phyloP scores from a whole-genome alignment of 306 rosid species.

The Lablab purpureus region DNA sequence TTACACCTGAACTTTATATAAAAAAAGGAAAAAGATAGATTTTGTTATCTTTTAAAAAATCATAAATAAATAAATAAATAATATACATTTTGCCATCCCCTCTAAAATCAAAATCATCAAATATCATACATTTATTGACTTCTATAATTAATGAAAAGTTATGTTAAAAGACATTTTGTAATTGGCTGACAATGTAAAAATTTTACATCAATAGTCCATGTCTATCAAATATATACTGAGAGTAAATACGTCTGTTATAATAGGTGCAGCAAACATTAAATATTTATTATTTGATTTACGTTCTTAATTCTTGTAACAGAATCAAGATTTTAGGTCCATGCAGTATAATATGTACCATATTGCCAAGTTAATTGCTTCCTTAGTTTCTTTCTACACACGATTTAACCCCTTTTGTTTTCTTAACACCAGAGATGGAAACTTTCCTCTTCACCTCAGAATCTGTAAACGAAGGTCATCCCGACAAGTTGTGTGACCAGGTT shows the following conservation, averaged over 20 bases:
- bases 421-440: constrained; percentile 66
- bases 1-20: not conserved
- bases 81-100: too few species aligned
- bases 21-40: too few species aligned
- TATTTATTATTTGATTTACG: not conserved
- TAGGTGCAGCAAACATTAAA: constrained; percentile 1
- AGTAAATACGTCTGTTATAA: too few species aligned
- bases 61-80: not conserved
- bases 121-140: too few species aligned
- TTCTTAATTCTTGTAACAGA: not conserved
- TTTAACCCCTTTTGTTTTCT: constrained; percentile 33
- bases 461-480: constrained; percentile 88
- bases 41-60: not conserved
- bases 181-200: too few species aligned
- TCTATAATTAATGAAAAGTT: too few species aligned
- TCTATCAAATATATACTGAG: too few species aligned
- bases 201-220: too few species aligned
- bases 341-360: not conserved
- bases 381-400: not conserved
- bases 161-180: too few species aligned
- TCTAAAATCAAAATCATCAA: too few species aligned
- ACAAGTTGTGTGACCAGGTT: constrained; percentile 87
- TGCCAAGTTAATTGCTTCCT: not conserved
- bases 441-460: constrained; percentile 91
- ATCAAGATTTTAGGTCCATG: constrained; percentile 21